Percentiles rank a stretch among this genome's conserved stretches.
These are phyloP conservation scores for Leishmania guyanensis DNA, from an alignment of 208 protist genomes.

Conservation along the genomic window DNA sequence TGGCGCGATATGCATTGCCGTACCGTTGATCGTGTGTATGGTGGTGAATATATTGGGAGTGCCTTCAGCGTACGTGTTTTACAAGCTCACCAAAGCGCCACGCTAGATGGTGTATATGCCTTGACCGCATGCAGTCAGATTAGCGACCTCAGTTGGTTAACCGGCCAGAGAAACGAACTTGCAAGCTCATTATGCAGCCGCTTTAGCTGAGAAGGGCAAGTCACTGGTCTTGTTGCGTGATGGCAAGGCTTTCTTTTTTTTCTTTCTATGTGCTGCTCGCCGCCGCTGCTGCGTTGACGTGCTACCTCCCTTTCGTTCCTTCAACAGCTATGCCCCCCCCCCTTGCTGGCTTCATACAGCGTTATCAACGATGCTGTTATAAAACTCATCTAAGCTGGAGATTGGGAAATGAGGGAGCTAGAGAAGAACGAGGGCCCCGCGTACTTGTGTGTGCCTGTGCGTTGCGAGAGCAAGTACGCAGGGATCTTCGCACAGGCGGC, in stretches of 20 bases:
- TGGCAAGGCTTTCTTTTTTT: background rate
- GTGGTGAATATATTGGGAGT: constrained; percentile 55
- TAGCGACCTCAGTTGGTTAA: background rate
- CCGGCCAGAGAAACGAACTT: background rate
- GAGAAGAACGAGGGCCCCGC: background rate
- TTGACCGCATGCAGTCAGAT: background rate
- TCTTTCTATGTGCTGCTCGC: background rate
- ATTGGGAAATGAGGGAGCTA: background rate
- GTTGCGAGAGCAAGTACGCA: background rate
- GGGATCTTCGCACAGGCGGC: background rate
- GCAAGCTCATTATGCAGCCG: background rate
- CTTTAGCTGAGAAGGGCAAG: no score
- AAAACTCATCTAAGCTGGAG: background rate
- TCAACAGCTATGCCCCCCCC: background rate
- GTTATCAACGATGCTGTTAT: background rate
- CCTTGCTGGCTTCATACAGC: background rate
- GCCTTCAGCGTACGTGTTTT: constrained; percentile 45
- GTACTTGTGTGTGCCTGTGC: background rate
- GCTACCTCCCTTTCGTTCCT: background rate
- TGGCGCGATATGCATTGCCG: constrained; percentile 57
- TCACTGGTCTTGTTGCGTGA: no score
- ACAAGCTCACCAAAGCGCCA: constrained; percentile 29
- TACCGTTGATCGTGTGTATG: constrained; percentile 55
- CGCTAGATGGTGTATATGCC: constrained; percentile 22
- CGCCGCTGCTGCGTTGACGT: background rate